Evolutionary conservation across 1,139 yeast genomes (phyloP).

Genomic region (Geotrichum aggregatum): DNA sequence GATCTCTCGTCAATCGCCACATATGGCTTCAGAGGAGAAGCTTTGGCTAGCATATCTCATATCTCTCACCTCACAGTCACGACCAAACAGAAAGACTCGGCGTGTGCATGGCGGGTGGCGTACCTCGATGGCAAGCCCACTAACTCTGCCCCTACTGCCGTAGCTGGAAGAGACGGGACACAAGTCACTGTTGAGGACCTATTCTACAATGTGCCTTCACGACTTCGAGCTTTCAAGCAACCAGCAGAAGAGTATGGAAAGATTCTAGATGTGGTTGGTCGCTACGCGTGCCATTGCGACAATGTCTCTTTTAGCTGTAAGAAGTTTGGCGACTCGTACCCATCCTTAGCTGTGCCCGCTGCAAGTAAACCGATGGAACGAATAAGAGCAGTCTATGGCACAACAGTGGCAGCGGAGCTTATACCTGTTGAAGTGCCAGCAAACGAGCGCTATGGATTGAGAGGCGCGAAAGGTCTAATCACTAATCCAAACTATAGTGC

Average conservation of each 20-base stretch:
- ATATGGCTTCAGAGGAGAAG: constrained; percentile 82
- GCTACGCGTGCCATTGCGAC: constrained; percentile 72
- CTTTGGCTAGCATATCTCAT: constrained; percentile 66
- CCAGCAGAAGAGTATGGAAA: constrained; percentile 70
- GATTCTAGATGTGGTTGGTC: constrained; percentile 76
- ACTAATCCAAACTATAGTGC: constrained; percentile 70
- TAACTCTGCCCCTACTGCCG: constrained; percentile 53
- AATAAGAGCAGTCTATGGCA: constrained; percentile 70
- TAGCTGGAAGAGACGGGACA: constrained; percentile 88
- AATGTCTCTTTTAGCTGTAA: constrained; percentile 76
- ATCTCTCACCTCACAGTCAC: constrained; percentile 64
- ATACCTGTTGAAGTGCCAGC: constrained; percentile 44
- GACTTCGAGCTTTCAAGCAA: constrained; percentile 62
- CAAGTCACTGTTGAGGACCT: constrained; percentile 81
- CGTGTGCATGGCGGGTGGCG: constrained; percentile 61
- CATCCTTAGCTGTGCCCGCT: constrained; percentile 29
- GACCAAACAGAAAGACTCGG: constrained; percentile 59
- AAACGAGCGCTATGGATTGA: constrained; percentile 46
- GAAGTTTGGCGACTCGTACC: constrained; percentile 56
- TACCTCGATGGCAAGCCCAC: constrained; percentile 61
- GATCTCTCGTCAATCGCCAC: constrained; percentile 53
- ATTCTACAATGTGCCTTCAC: constrained; percentile 81
- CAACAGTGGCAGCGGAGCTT: constrained; percentile 62
- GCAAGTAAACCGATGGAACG: constrained; percentile 51
- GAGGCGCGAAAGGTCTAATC: constrained; percentile 54